These are phyloP conservation scores for Tilletia caries DNA, from an alignment of 1,284 basidiomycete species.

Conservation along the genomic window DNA sequence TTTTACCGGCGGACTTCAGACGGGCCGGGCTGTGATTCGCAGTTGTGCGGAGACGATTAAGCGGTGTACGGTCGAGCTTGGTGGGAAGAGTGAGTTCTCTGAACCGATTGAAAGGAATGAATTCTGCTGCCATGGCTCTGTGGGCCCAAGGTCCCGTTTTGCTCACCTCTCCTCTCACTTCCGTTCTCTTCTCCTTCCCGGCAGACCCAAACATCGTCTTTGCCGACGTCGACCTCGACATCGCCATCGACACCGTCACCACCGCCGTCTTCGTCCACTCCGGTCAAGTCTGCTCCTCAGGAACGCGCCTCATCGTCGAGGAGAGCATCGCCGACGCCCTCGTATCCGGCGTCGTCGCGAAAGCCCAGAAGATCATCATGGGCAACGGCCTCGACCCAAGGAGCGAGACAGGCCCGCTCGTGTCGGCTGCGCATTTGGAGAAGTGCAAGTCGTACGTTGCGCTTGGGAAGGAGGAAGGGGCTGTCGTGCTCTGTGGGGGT, in stretches of 20 bases:
- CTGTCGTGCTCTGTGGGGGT: conserved; percentile 44
- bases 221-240: conserved; percentile 48
- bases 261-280: conserved; percentile 51
- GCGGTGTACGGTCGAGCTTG: conserved; percentile 51
- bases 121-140: too few species aligned
- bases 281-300: conserved; percentile 52
- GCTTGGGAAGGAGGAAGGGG: conserved; percentile 43
- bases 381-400: conserved; percentile 47
- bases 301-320: conserved; percentile 50
- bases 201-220: conserved; percentile 51
- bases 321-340: conserved; percentile 50
- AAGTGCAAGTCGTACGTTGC: conserved; percentile 47
- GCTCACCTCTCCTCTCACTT: too few species aligned
- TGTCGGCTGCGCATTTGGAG: conserved; percentile 42
- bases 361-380: conserved; percentile 44
- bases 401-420: conserved; percentile 49
- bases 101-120: too few species aligned
- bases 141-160: too few species aligned
- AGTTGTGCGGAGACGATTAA: conserved; percentile 48
- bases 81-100: conserved; percentile 41
- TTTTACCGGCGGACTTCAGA: conserved; percentile 51
- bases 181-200: too few species aligned
- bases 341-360: conserved; percentile 46
- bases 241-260: conserved; percentile 50
- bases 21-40: conserved; percentile 44